Evolutionary conservation across 257 asterid genomes (phyloP).

Genomic region (Solanum verrucosum): DNA sequence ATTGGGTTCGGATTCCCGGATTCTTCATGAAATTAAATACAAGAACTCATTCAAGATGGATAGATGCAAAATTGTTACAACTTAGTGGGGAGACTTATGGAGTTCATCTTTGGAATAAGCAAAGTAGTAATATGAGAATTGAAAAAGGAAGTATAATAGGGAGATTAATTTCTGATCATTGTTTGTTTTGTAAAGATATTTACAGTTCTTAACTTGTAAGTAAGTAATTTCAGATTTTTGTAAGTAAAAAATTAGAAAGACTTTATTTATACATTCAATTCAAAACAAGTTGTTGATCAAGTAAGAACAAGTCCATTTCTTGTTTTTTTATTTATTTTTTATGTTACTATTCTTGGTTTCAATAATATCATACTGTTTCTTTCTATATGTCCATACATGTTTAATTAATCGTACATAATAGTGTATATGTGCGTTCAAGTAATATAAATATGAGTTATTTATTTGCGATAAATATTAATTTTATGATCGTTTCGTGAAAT

Average conservation of each 20-base stretch:
- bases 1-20: constrained; percentile 33
- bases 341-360: not conserved
- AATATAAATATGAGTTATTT: no score
- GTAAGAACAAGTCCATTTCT: not conserved
- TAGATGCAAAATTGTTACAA: constrained; percentile 32
- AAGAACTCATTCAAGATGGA: constrained; percentile 25
- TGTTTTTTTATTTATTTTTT: no score
- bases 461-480: no score
- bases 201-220: not conserved
- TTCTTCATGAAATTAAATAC: constrained; percentile 29
- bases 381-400: not conserved
- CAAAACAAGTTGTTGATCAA: not conserved
- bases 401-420: not conserved
- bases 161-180: constrained; percentile 44
- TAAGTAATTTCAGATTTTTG: not conserved
- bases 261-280: not conserved
- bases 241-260: not conserved
- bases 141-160: constrained; percentile 62
- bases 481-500: not conserved
- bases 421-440: no score
- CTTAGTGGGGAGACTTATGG: constrained; percentile 36
- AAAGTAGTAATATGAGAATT: constrained; percentile 33
- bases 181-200: constrained; percentile 39
- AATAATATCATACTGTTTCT: not conserved
- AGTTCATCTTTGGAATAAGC: constrained; percentile 70